Base-by-base conservation (phyloP, 768 basidiomycete species). In the Xerocomellus dryophilus region DNA sequence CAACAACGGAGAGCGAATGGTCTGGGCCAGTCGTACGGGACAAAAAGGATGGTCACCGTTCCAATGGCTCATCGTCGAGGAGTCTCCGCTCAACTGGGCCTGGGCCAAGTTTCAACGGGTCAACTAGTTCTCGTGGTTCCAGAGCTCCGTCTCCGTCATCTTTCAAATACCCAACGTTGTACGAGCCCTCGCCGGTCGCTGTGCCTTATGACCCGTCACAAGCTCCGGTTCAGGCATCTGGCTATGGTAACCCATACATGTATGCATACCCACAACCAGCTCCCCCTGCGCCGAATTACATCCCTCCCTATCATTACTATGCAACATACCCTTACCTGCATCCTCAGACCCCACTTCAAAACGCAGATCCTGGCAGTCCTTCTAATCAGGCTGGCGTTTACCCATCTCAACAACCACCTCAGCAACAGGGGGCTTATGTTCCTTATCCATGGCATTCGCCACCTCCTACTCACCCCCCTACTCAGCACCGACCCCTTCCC, bases 1-100 rank as follows among this genome's bases (percentile, higher is more conserved):
- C 85, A 32, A 79, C 86, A 7, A 89, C 88, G 17, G 89, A 92
- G 71, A 89, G 88, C 68, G 89, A 91, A 70, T 89, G 86, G 81
- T 89, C 89, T 9, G 81, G 75, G 3, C 78, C 81, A 6, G 74
- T 74, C 47, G 69, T 74, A 36, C 76, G 81, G 39, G 84, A 87
- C 58, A 82, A 78, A 65, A 81, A 77, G 62, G 81, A 82, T 51
- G 68, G 71, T 40, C 76, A 77, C 46, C 78, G 77, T 53, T 81
- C 81, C 15, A 76, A 79, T 34, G 76, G 80, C 17, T 84, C 84
- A 1, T 82, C 84, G 5, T 80, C 81, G 8, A 80, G 84, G 53
- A 83, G 85, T 25, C 66, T 84, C 27, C 81, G 84, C 39, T 78
- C 82, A 36, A 74, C 71, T 49, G 79, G 76, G 25, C 76, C 70